Evolutionary conservation across 345 rosid species (phyloP).

Genomic region (Gossypium australe): DNA sequence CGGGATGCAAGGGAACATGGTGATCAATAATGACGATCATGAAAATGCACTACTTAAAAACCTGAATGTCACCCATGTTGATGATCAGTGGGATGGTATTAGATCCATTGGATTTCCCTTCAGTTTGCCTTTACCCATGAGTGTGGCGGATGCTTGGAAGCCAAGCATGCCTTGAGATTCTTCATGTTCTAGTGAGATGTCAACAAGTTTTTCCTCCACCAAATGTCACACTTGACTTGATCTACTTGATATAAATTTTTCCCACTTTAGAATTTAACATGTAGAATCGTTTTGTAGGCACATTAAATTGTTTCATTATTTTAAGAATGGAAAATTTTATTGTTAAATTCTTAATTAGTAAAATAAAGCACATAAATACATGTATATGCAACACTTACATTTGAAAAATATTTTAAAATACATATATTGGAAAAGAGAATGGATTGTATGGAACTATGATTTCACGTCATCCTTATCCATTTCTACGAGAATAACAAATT

Average conservation of each 20-base stretch:
- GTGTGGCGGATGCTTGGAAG: constrained; percentile 27
- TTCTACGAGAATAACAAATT: too few relatives aligned
- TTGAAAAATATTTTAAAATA: too few relatives aligned
- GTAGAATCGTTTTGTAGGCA: background rate
- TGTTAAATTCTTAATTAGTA: background rate
- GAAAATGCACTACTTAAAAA: constrained; percentile 15
- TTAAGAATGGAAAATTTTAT: background rate
- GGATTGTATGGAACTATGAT: too few relatives aligned
- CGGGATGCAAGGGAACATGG: constrained; percentile 19
- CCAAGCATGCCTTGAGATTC: constrained; percentile 34
- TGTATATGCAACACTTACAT: background rate
- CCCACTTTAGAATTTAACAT: background rate
- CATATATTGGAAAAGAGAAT: too few relatives aligned
- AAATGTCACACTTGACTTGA: constrained; percentile 35
- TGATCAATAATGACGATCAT: background rate
- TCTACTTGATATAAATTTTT: background rate
- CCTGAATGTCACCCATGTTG: constrained; percentile 7
- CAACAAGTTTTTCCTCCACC: constrained; percentile 21
- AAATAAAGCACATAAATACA: background rate
- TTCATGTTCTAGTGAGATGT: constrained; percentile 25
- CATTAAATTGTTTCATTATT: constrained; percentile 3
- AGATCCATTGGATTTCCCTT: constrained; percentile 29
- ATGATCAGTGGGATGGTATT: constrained; percentile 25
- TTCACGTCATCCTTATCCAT: fast-evolving
- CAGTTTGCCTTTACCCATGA: constrained; percentile 28